Evolutionary conservation across 2,329 filamentous ascomycete species (phyloP).

Genomic region (Neoscytalidium dimidiatum): DNA sequence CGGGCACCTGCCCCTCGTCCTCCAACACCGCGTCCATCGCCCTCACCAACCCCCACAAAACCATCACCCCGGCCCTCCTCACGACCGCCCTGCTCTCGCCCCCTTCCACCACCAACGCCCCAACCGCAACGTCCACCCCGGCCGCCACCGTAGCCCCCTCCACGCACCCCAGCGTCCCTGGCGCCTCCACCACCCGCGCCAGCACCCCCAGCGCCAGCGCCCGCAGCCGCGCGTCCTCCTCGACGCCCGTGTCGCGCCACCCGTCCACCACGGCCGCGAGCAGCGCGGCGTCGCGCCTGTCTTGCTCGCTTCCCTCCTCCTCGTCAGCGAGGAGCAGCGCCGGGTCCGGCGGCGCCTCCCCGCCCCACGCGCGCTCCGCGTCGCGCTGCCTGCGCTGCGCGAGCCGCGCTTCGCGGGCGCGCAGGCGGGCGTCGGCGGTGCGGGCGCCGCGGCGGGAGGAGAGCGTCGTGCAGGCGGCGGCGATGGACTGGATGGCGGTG

Average conservation of each 20-base stretch:
- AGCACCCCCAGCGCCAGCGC: slow-evolving; percentile 70
- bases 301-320: slow-evolving; percentile 28
- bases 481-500: slow-evolving; percentile 49
- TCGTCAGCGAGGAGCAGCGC: slow-evolving; percentile 30
- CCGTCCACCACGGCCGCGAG: slow-evolving; percentile 63
- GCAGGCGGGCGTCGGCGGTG: slow-evolving; percentile 59
- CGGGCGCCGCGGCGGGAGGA: slow-evolving; percentile 65
- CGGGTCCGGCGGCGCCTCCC: slow-evolving; percentile 44
- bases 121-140: slow-evolving; percentile 64
- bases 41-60: slow-evolving; percentile 63
- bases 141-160: slow-evolving; percentile 35
- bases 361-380: slow-evolving; percentile 58
- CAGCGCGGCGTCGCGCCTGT: slow-evolving; percentile 47
- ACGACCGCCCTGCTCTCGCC: slow-evolving; percentile 64
- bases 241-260: slow-evolving; percentile 65
- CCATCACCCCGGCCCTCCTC: slow-evolving; percentile 65
- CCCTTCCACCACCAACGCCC: slow-evolving; percentile 64
- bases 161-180: slow-evolving; percentile 56
- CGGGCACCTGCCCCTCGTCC: slow-evolving; percentile 51
- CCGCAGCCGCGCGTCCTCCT: slow-evolving; percentile 70
- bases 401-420: slow-evolving; percentile 53
- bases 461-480: slow-evolving; percentile 62
- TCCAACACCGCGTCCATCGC: slow-evolving; percentile 56
- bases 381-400: slow-evolving; percentile 52
- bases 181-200: slow-evolving; percentile 60